These are phyloP conservation scores for Hypoxylon fragiforme DNA, from an alignment of 495 filamentous ascomycete species.

Conservation along the genomic window DNA sequence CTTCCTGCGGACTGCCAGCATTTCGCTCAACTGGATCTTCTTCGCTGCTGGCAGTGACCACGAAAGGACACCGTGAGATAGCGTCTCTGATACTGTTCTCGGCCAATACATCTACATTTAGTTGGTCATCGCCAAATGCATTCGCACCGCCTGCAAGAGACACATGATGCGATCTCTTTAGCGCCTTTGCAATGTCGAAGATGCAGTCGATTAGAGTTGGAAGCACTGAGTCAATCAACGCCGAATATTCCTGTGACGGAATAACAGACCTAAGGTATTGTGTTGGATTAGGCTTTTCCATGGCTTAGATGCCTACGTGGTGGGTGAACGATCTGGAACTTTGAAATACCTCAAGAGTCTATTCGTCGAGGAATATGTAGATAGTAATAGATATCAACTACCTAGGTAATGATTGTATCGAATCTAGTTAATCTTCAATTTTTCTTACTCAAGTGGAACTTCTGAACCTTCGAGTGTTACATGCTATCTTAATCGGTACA, in stretches of 20 bases:
- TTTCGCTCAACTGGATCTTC: constrained; percentile 53
- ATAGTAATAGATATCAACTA: no score
- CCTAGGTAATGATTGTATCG: no score
- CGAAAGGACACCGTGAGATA: constrained; percentile 44
- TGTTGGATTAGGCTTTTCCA: constrained; percentile 2
- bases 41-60: constrained; percentile 54
- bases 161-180: constrained; percentile 38
- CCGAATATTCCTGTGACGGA: constrained; percentile 3
- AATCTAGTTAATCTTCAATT: no score
- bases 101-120: constrained; percentile 58
- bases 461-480: no score
- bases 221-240: constrained; percentile 18
- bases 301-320: neutral
- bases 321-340: no score
- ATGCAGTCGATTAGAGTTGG: constrained; percentile 21
- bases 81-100: constrained; percentile 49
- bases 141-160: constrained; percentile 51
- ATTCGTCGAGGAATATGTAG: no score
- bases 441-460: no score
- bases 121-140: constrained; percentile 57
- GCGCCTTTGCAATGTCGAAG: constrained; percentile 10
- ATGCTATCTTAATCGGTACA: no score
- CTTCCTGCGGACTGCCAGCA: constrained; percentile 1
- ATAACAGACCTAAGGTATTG: constrained; percentile 7
- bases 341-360: no score